Conservation (phyloP, 1,139 yeast species). For the Lodderomyces beijingensis region DNA sequence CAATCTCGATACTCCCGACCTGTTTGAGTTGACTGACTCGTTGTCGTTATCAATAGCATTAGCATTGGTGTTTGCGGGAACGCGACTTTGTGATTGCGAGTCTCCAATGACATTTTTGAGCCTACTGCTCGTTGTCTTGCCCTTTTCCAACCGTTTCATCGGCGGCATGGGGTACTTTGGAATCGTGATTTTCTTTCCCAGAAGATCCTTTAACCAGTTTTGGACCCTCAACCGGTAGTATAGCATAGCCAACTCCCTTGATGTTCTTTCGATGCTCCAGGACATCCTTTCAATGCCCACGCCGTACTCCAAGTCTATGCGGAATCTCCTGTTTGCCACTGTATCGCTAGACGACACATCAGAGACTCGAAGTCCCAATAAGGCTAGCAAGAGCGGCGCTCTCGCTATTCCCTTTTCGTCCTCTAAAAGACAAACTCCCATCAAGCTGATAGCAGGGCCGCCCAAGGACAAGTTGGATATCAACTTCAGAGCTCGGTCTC, state of each 20-base stretch:
- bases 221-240: constrained; percentile 64
- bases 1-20: constrained; percentile 14
- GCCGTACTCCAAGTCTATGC: constrained; percentile 81
- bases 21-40: constrained; percentile 8
- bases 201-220: constrained; percentile 31
- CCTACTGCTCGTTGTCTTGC: constrained; percentile 6
- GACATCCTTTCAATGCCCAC: constrained; percentile 72
- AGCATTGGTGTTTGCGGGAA: no score
- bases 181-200: constrained; percentile 22
- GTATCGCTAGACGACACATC: constrained; percentile 42
- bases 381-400: constrained; percentile 75
- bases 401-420: constrained; percentile 77
- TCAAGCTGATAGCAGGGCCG: constrained; percentile 73
- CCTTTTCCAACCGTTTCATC: constrained; percentile 13
- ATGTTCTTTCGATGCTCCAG: constrained; percentile 76
- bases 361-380: constrained; percentile 62
- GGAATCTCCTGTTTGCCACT: constrained; percentile 52
- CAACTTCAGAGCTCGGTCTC: constrained; percentile 52
- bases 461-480: constrained; percentile 65
- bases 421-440: constrained; percentile 69
- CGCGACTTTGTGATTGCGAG: background rate
- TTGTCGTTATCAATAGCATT: constrained; percentile 3
- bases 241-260: constrained; percentile 63
- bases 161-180: constrained; percentile 33
- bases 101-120: background rate